phyloP scores from a whole-genome alignment of 495 filamentous ascomycete genomes.

The Penicillium bialowiezense region DNA sequence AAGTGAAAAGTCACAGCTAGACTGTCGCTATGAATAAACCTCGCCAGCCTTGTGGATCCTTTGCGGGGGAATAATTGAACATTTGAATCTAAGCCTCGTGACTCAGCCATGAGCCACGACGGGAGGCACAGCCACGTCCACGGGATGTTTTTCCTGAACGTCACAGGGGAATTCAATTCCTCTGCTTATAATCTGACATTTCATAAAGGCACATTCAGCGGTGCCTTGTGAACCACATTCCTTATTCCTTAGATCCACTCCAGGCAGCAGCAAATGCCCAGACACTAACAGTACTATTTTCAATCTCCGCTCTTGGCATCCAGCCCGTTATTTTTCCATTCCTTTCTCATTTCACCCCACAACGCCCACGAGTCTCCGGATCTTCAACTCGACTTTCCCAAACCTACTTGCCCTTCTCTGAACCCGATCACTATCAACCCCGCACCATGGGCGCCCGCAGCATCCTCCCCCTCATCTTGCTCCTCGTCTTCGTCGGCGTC shows the following conservation, averaged over 20 bases:
- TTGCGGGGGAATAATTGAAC: too few relatives aligned
- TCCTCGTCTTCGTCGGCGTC: conserved; percentile 60
- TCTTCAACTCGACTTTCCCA: background rate
- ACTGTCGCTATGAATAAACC: too few relatives aligned
- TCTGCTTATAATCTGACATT: too few relatives aligned
- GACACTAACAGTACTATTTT: background rate
- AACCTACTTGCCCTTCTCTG: background rate
- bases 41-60: background rate
- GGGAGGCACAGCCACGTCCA: background rate
- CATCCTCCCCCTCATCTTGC: conserved; percentile 70
- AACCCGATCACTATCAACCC: background rate
- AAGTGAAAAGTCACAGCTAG: too few relatives aligned
- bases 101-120: conserved; percentile 1
- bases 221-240: too few relatives aligned
- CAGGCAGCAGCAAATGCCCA: conserved; percentile 4
- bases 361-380: background rate
- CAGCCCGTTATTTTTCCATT: background rate
- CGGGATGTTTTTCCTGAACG: too few relatives aligned
- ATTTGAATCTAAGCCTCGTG: background rate
- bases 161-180: conserved; percentile 1
- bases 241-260: conserved; percentile 2
- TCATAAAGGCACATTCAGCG: too few relatives aligned
- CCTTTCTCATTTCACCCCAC: background rate
- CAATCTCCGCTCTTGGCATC: conserved; percentile 2
- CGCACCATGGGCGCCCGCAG: conserved; percentile 33